Conservation (phyloP, 2,329 filamentous ascomycete species). For the Paracorniculantispora psalliotae region DNA sequence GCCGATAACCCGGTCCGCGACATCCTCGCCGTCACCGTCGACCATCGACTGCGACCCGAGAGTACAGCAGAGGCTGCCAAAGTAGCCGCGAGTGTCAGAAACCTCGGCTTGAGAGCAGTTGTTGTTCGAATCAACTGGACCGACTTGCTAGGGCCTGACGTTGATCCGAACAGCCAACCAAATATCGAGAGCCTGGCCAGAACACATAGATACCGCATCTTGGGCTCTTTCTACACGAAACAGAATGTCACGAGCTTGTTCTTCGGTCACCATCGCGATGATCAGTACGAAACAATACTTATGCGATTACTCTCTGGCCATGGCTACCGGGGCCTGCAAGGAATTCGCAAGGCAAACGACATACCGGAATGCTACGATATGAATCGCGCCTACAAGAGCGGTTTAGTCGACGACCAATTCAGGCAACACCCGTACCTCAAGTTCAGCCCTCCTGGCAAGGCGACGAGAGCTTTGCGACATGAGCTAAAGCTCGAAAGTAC, state of each 20-base stretch:
- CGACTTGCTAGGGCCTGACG: slow-evolving; percentile 23
- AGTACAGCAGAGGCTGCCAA: slow-evolving; percentile 47
- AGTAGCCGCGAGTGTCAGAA: slow-evolving; percentile 37
- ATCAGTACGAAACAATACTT: slow-evolving; percentile 85
- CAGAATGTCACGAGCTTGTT: slow-evolving; percentile 57
- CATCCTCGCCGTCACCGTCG: slow-evolving; percentile 47
- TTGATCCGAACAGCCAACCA: slow-evolving; percentile 36
- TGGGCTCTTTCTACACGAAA: slow-evolving; percentile 58
- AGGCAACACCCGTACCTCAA: slow-evolving; percentile 31
- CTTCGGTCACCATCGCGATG: slow-evolving; percentile 82
- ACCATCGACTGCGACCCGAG: slow-evolving; percentile 52
- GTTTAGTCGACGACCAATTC: slow-evolving; percentile 45
- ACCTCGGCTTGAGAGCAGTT: slow-evolving; percentile 29
- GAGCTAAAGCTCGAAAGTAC: slow-evolving; percentile 20
- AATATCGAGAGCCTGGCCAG: slow-evolving; percentile 78
- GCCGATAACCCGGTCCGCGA: slow-evolving; percentile 39
- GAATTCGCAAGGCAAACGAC: slow-evolving; percentile 58
- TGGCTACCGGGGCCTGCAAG: slow-evolving; percentile 63
- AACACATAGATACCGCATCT: slow-evolving; percentile 62
- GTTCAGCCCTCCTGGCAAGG: slow-evolving; percentile 27
- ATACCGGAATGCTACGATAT: slow-evolving; percentile 84
- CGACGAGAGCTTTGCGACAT: slow-evolving; percentile 26
- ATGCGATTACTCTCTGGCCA: slow-evolving; percentile 70
- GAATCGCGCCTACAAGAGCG: slow-evolving; percentile 65
- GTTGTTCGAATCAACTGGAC: slow-evolving; percentile 43